Conservation (phyloP, 2,329 filamentous ascomycete genomes). For the Fusarium sp. region DNA sequence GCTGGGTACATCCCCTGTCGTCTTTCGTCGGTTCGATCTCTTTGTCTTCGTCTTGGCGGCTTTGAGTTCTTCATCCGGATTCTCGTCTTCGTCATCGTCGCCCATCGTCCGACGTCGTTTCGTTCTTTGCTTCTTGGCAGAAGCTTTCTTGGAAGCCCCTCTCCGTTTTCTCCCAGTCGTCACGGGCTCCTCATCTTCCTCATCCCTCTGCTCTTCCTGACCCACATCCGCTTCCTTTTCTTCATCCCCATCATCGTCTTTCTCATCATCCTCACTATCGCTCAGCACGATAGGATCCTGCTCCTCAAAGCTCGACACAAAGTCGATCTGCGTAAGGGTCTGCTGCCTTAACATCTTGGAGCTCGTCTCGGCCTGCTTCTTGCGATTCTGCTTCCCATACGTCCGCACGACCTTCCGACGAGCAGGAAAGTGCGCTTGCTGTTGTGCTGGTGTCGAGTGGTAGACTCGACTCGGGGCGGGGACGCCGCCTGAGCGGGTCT, state of each 20-base stretch:
- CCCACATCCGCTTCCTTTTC: conserved; percentile 25
- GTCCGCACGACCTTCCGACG: conserved; percentile 51
- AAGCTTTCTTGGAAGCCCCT: conserved; percentile 20
- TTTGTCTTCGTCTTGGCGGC: conserved; percentile 22
- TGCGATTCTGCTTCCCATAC: conserved; percentile 48
- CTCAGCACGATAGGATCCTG: conserved; percentile 43
- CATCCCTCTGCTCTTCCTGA: conserved; percentile 18
- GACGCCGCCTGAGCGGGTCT: conserved; percentile 54
- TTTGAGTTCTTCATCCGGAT: conserved; percentile 20
- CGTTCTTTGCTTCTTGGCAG: conserved; percentile 21
- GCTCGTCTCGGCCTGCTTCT: conserved; percentile 32
- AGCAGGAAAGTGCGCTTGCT: conserved; percentile 55
- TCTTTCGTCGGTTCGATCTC: conserved; percentile 45
- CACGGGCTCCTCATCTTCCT: conserved; percentile 36
- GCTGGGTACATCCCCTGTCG: conserved; percentile 48
- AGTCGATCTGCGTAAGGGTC: conserved; percentile 59
- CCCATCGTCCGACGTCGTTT: conserved; percentile 48
- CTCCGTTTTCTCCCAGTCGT: conserved; percentile 44
- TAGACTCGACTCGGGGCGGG: conserved; percentile 54
- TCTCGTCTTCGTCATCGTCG: conserved; percentile 31
- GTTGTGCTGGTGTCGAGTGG: conserved; percentile 52
- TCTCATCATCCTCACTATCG: conserved; percentile 46
- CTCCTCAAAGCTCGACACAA: conserved; percentile 52
- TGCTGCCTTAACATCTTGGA: conserved; percentile 51
- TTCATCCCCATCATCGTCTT: conserved; percentile 34